A percentile compares a stretch with the other conserved stretches of the same genome.
These are phyloP conservation scores for Annulohypoxylon truncatum DNA, from an alignment of 2,329 filamentous ascomycete species.

Conservation along the genomic window DNA sequence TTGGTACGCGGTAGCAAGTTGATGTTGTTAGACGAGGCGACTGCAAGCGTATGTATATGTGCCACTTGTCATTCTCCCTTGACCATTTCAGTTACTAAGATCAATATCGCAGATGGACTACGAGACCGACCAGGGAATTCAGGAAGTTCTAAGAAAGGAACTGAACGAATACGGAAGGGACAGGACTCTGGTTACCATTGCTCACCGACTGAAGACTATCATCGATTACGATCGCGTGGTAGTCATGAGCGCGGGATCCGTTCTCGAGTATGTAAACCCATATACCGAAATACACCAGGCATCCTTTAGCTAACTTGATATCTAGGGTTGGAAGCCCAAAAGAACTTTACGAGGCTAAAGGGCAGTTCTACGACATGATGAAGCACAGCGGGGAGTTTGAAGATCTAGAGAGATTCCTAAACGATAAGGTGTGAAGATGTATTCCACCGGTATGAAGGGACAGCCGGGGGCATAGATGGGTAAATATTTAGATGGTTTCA, in stretches of 20 bases:
- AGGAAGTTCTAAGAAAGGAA: slow-evolving; percentile 63
- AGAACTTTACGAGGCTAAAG: slow-evolving; percentile 58
- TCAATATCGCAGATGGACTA: slow-evolving; percentile 60
- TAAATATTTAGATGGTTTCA: slow-evolving; percentile 1
- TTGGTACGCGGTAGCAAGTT: slow-evolving; percentile 66
- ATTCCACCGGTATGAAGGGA: neutral
- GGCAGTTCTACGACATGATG: slow-evolving; percentile 66
- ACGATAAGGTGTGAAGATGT: slow-evolving; percentile 22
- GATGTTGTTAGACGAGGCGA: slow-evolving; percentile 69
- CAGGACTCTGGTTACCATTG: slow-evolving; percentile 68
- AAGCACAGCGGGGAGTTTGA: slow-evolving; percentile 65
- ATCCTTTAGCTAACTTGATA: slow-evolving; percentile 26
- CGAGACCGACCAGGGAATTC: slow-evolving; percentile 67
- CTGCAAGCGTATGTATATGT: slow-evolving; percentile 56
- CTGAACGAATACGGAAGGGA: slow-evolving; percentile 58
- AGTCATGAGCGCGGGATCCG: slow-evolving; percentile 65
- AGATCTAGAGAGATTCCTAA: slow-evolving; percentile 54
- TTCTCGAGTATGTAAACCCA: slow-evolving; percentile 60
- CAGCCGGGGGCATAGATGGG: neutral
- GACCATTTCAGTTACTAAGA: neutral
- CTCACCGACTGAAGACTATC: slow-evolving; percentile 68
- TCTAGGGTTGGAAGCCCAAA: slow-evolving; percentile 59
- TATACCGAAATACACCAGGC: neutral
- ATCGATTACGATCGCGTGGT: slow-evolving; percentile 70
- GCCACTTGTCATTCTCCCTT: neutral